A percentile compares a stretch with the other conserved stretches of the same genome.
Conservation (phyloP, 2,329 filamentous ascomycete genomes). For the Neobulgaria alba region DNA sequence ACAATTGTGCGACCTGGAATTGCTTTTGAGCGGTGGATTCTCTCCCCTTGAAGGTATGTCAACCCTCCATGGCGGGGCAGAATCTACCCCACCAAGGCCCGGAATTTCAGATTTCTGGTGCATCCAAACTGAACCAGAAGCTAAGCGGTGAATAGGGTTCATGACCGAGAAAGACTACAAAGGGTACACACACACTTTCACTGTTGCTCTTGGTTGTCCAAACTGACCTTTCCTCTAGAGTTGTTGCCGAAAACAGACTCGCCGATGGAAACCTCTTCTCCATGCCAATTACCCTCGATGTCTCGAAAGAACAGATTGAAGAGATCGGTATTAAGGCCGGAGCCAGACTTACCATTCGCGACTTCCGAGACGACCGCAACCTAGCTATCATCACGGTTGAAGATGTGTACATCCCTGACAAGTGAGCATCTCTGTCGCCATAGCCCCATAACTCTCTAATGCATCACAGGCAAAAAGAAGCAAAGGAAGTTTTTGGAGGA, state of each 20-base stretch:
- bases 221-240: slow-evolving; percentile 46
- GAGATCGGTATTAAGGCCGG: slow-evolving; percentile 69
- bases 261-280: slow-evolving; percentile 84
- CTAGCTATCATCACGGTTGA: slow-evolving; percentile 92
- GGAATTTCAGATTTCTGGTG: no score
- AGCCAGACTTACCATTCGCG: slow-evolving; percentile 76
- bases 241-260: slow-evolving; percentile 82
- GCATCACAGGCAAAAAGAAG: slow-evolving; percentile 65
- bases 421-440: slow-evolving; percentile 47
- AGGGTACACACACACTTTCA: slow-evolving; percentile 47
- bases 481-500: slow-evolving; percentile 88
- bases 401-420: slow-evolving; percentile 92
- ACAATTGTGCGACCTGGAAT: slow-evolving; percentile 93
- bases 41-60: slow-evolving; percentile 85
- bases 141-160: no score
- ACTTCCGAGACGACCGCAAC: slow-evolving; percentile 93
- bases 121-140: no score
- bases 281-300: slow-evolving; percentile 94
- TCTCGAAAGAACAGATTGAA: slow-evolving; percentile 66
- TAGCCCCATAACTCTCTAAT: slow-evolving; percentile 8
- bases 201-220: slow-evolving; percentile 1
- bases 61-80: slow-evolving; percentile 17
- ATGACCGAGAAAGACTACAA: slow-evolving; percentile 97
- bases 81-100: slow-evolving; percentile 18
- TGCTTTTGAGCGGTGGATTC: slow-evolving; percentile 96